Evolutionary conservation across 495 filamentous ascomycete genomes (phyloP), one percentile per base, ranked within the genome.

Genomic region (Penicillium steckii): DNA sequence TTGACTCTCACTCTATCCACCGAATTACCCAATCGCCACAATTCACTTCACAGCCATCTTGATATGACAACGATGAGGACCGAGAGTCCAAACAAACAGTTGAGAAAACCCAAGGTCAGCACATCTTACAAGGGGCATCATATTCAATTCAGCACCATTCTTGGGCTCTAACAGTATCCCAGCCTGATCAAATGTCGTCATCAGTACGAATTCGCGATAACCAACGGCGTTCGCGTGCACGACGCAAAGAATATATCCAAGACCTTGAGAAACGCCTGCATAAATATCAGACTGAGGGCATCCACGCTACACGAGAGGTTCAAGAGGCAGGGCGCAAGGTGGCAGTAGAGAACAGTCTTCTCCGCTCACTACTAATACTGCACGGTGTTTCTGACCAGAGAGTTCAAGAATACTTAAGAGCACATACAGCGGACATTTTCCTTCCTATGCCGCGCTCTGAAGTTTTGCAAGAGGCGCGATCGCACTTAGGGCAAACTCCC

Each of bases 211-310:
- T 55, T 41, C 79, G 87, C 18, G 83, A 89, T 44, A 90, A 90
- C 69, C 88, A 90, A 60, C 77, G 87, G 35, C 82, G 85, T 32
- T 87, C 85, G 29, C 83, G 87, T 13, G 85, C 85, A 26, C 76
- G 84, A 15, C 77, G 81, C 44, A 88, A 85, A 71, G 84, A 89
- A 60, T 89, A 90, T 59, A 64, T 89, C 12, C 66, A 79, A 42
- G 77, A 83, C 23, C 76, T 90, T 27, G 85, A 90, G 65, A 54
- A 70, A 29, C 80, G 79, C 46, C 62, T 85, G 46, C 76, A 76
- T 27, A 54, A 71, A 26, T 87, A 73, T 58, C 80, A 87, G 60
- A 69, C 68, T 8, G 61, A 70, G 18, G 84, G 86, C 12, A 68
- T 84, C 27, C 71, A 80, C 44, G 85, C 83, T 12, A 78, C 77